phyloP scores from a whole-genome alignment of 2,329 filamentous ascomycete genomes.

The Epichloe bromicola region DNA sequence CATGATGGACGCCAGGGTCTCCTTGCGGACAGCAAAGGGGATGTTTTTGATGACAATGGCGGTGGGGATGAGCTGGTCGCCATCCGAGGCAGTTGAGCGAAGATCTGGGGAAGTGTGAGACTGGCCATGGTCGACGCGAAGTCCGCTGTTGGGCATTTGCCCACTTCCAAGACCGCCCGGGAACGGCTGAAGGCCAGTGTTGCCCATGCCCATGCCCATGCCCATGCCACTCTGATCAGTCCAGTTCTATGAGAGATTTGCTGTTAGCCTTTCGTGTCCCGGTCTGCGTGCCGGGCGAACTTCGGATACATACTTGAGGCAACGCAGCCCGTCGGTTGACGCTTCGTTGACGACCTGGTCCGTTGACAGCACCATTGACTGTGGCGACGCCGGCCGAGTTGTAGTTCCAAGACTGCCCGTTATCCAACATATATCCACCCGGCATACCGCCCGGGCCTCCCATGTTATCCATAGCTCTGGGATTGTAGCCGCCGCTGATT shows the following conservation, averaged over 20 bases:
- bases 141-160: constrained; percentile 26
- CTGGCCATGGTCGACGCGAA: constrained; percentile 30
- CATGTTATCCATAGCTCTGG: constrained; percentile 44
- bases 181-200: constrained; percentile 22
- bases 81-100: constrained; percentile 34
- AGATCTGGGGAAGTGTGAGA: constrained; percentile 28
- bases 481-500: constrained; percentile 44
- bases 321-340: constrained; percentile 48
- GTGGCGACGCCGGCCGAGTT: constrained; percentile 52
- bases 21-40: constrained; percentile 94
- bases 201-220: constrained; percentile 30
- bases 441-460: constrained; percentile 26
- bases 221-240: constrained; percentile 33
- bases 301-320: constrained; percentile 51
- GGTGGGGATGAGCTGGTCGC: constrained; percentile 89
- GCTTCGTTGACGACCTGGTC: constrained; percentile 42
- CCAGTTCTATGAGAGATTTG: constrained; percentile 29
- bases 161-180: constrained; percentile 22
- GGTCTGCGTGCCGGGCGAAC: not conserved
- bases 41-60: constrained; percentile 99
- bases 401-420: constrained; percentile 72
- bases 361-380: constrained; percentile 51
- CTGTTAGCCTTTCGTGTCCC: not conserved
- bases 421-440: constrained; percentile 43
- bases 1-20: constrained; percentile 87